Evolutionary conservation across 164 flowering plant genomes (phyloP), one percentile per base, ranked within the genome.

Genomic region (Nymphaea thermarum): DNA sequence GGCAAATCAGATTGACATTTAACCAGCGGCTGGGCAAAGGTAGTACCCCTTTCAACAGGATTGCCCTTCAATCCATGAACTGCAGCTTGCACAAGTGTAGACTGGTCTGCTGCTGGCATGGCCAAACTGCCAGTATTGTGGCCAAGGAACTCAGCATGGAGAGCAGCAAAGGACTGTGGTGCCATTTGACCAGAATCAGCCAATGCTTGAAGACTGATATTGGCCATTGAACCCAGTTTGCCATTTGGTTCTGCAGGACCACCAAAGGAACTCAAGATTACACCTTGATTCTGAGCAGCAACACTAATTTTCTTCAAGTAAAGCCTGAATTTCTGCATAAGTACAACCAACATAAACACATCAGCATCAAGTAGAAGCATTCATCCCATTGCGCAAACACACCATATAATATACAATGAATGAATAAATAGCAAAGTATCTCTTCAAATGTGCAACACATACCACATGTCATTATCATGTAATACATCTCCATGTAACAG

Each of bases 171-270:
- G 62, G 93, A 83, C 61, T 85, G 88, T n/a, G 85, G 85, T 61
- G 90, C 84, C 76, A 90, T 84, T 67, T 87, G 90, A 11, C 91
- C 91, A 69, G 91, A 86, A 43, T 87, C 87, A 53, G 88, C 93
- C 84, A 86, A 77, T 43, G 91, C 83, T 74, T 85, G 91, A 53
- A 87, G 73, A 71, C 85, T 93, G 76, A 81, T 77, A 73, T 85
- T 76, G 59, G 87, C 84, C 14, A 83, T 71, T 18, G 96, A 71
- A 72, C 81, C 80, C 64, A 79, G 63, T 69, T 83, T 82, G 2
- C 68, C 62, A 75, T 79, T 80, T 60, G 80, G 65, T n/a, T 87
- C 93, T 25, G 75, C 71, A 55, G 86, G 70, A 42, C 85, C 85
- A 77, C 85, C 79, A 67, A 80, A 82, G 5, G 83, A 47, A 79